Evolutionary conservation across 2,329 filamentous ascomycete genomes (phyloP).

Genomic region (Exophiala aquamarina): DNA sequence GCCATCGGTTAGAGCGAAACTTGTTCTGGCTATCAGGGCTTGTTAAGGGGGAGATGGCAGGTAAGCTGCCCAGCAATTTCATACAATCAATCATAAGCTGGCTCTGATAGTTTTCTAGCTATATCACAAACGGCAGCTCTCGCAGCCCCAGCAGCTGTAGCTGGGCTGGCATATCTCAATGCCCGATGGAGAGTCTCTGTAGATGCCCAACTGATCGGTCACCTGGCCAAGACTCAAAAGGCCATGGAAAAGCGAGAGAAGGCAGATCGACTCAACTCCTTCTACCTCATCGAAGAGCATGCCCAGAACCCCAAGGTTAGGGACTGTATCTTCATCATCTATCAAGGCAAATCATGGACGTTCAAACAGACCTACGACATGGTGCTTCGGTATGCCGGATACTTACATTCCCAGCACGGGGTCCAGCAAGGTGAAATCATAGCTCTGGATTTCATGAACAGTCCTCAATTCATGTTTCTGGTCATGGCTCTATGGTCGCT

Average conservation of each 20-base stretch:
- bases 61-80: too few relatives aligned
- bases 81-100: too few relatives aligned
- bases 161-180: slow-evolving; percentile 75
- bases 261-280: slow-evolving; percentile 65
- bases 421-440: slow-evolving; percentile 73
- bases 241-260: slow-evolving; percentile 49
- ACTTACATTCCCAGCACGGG: slow-evolving; percentile 65
- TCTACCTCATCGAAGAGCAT: slow-evolving; percentile 71
- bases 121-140: slow-evolving; percentile 10
- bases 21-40: too few relatives aligned
- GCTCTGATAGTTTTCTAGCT: too few relatives aligned
- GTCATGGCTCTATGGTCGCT: slow-evolving; percentile 79
- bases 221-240: slow-evolving; percentile 48
- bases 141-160: slow-evolving; percentile 52
- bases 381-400: slow-evolving; percentile 70
- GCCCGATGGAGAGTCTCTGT: slow-evolving; percentile 67
- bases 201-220: slow-evolving; percentile 60
- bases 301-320: slow-evolving; percentile 58
- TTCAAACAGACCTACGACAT: slow-evolving; percentile 74
- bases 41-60: too few relatives aligned
- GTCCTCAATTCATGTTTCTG: slow-evolving; percentile 72
- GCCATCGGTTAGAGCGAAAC: too few relatives aligned
- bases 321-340: slow-evolving; percentile 61
- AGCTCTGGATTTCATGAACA: slow-evolving; percentile 79
- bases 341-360: slow-evolving; percentile 67